Evolutionary conservation across 2,329 filamentous ascomycete genomes (phyloP).

Genomic region (Diaporthe sp.): DNA sequence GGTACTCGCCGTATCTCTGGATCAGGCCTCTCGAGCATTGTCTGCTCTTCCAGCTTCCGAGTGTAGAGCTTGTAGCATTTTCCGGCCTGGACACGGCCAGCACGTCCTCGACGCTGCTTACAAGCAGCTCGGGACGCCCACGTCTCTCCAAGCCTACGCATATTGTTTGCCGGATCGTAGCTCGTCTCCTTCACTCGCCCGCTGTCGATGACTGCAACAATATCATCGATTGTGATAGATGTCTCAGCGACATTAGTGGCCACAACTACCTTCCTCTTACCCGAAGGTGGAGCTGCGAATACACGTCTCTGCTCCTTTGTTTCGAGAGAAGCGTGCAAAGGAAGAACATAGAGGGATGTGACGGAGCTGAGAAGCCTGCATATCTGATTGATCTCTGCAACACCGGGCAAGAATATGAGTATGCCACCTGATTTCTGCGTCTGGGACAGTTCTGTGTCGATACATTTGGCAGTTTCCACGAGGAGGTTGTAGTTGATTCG

Average conservation of each 20-base stretch:
- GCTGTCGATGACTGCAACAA: slow-evolving; percentile 95
- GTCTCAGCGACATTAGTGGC: slow-evolving; percentile 98
- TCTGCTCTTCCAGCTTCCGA: slow-evolving; percentile 80
- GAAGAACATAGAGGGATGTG: slow-evolving; percentile 78
- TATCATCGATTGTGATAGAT: slow-evolving; percentile 97
- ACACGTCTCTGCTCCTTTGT: slow-evolving; percentile 90
- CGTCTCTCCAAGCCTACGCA: slow-evolving; percentile 93
- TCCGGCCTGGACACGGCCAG: slow-evolving; percentile 91
- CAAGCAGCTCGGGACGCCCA: slow-evolving; percentile 96
- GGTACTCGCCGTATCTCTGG: slow-evolving; percentile 95
- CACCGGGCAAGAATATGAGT: slow-evolving; percentile 94
- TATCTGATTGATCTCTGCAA: slow-evolving; percentile 89
- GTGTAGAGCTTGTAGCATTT: slow-evolving; percentile 97
- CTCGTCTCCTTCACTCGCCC: slow-evolving; percentile 97
- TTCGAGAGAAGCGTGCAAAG: slow-evolving; percentile 91
- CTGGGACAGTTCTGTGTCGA: slow-evolving; percentile 80
- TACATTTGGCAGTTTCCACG: slow-evolving; percentile 81
- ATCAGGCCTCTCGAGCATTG: slow-evolving; percentile 90
- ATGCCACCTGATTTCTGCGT: slow-evolving; percentile 84
- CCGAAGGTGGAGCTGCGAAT: slow-evolving; percentile 80
- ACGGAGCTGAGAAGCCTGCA: slow-evolving; percentile 77
- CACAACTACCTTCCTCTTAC: slow-evolving; percentile 91
- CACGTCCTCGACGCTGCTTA: slow-evolving; percentile 93
- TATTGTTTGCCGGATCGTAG: slow-evolving; percentile 91
- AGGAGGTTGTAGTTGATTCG: slow-evolving; percentile 94